Evolutionary conservation across 495 filamentous ascomycete species (phyloP).

Genomic region (Hypoxylon fuscum): DNA sequence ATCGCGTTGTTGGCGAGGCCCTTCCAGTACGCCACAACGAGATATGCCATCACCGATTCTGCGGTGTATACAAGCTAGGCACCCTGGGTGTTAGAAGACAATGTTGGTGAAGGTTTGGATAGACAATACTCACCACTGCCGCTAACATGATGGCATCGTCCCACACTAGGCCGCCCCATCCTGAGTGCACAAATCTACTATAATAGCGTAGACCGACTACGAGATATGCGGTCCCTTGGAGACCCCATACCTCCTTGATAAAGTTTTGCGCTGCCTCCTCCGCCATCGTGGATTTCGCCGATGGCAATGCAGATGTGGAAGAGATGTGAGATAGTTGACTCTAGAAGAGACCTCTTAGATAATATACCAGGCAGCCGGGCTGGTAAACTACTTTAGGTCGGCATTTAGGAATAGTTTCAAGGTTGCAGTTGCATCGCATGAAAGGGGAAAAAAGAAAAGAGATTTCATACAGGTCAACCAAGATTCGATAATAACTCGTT

Average conservation of each 20-base stretch:
- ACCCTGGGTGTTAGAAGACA: background rate
- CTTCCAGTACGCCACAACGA: slow-evolving; percentile 40
- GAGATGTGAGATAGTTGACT: background rate
- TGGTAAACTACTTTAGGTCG: background rate
- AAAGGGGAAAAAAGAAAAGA: background rate
- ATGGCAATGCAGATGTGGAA: background rate
- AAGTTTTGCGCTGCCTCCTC: slow-evolving; percentile 23
- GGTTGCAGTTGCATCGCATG: background rate
- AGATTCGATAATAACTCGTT: background rate
- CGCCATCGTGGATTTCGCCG: slow-evolving; percentile 7
- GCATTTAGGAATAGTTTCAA: background rate
- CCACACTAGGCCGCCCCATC: slow-evolving; percentile 39
- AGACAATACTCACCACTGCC: slow-evolving; percentile 54
- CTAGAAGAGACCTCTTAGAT: background rate
- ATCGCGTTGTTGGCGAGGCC: slow-evolving; percentile 64
- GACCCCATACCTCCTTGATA: slow-evolving; percentile 43
- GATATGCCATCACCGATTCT: slow-evolving; percentile 47
- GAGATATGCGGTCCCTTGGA: slow-evolving; percentile 43
- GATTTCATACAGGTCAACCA: slow-evolving; percentile 1
- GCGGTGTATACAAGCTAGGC: slow-evolving; percentile 49
- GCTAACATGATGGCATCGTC: slow-evolving; percentile 67
- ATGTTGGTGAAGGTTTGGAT: slow-evolving; percentile 1
- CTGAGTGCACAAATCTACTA: slow-evolving; percentile 33
- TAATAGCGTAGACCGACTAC: slow-evolving; percentile 43
- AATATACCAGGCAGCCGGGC: background rate